Evolutionary conservation across 257 asterid genomes (phyloP), one percentile per base, ranked within the genome.

Genomic region (Scutellaria minor): DNA sequence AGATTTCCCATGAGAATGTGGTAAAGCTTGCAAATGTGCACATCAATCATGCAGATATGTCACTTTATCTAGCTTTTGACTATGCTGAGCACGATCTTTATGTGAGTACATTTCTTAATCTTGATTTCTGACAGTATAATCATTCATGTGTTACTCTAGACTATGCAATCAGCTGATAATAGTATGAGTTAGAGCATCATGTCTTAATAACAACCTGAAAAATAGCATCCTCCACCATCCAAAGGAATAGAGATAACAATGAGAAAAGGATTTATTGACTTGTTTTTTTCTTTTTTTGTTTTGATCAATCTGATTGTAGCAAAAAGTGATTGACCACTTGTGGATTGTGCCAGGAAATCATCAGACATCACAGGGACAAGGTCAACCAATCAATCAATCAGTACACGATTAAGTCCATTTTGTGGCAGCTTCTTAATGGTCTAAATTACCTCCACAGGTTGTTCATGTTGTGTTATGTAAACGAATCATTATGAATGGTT

Each of bases 401-500:
- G 62, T 91, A 91, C 77, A 89, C 97, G 58, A 68, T 85, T 67
- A 94, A 94, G 90, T 91, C 97, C 18, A 77, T 94, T 77, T 81
- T 94, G 80, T 94, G 99, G 99, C 99, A 94, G 90, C 96, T 94
- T 84, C 96, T 94, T 78, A 94, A 94, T 82, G 99, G 99, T 69
- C 86, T 94, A 62, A 88, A 88, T 73, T 94, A 91, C 81, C 99
- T 94, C 79, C 99, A 94, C 88, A 91, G 97, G 99, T 84, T 68
- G 77, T 77, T 59, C 65, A 45, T 72, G 41, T 60, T 72, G 35
- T 63, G 54, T 22, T 48, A 47, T 55, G 52, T 48, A 18, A 64
- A 64, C 27, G 41, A 52, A 15, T 40, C 11, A 20, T 7, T 15
- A 14, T 51, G 60, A 50, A 11, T 53, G 54, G 9, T 56, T 15